Evolutionary conservation across 352 stramenopile species (phyloP), one percentile per base, ranked within the genome.

Genomic region (Phytophthora fragariae): DNA sequence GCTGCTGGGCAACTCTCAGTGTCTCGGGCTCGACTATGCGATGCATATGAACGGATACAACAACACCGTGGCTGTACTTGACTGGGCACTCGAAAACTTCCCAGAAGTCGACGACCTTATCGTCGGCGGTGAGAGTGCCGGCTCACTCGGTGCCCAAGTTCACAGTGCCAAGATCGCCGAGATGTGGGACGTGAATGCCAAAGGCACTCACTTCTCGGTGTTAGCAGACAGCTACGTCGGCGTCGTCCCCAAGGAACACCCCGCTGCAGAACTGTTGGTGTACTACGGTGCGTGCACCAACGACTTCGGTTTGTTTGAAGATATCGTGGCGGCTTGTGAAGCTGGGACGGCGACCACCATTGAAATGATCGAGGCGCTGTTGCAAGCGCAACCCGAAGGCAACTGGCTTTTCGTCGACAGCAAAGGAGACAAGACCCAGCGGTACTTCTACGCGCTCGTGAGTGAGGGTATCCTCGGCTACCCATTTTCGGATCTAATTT

Each of bases 321-420:
- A 89, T 46, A 73, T 77, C 46, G 58, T 86, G 44, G 73, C 55
- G 15, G 69, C 58, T n/a, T 92, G 84, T 70, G 71, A 88, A 57
- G 68, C 77, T 50, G 69, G 79, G 5, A 79, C 73, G 11, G 62
- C 55, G 15, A 83, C 68, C 0, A 77, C 79, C 3, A 62, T 68
- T 1, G 71, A 90, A 19, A 65, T 93, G 52, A 76, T 90, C 37
- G 68, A 76, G 54, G 44, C 62, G 2, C 50, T 91, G 46, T 63
- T 92, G 31, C 59, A 85, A 37, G 57, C 62, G 14, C 74, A 77
- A 17, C 61, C 82, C 15, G 75, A 65, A 37, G 70, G 65, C 46
- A 73, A 89, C 52, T 93, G 86, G 86, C 57, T 93, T 11, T 90
- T 88, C 60, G 78, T 90, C 61, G 59, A 89, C 67, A 92, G 81